These are phyloP conservation scores for Suhomyces maxii DNA, from an alignment of 1,139 yeast species.

Conservation along the genomic window DNA sequence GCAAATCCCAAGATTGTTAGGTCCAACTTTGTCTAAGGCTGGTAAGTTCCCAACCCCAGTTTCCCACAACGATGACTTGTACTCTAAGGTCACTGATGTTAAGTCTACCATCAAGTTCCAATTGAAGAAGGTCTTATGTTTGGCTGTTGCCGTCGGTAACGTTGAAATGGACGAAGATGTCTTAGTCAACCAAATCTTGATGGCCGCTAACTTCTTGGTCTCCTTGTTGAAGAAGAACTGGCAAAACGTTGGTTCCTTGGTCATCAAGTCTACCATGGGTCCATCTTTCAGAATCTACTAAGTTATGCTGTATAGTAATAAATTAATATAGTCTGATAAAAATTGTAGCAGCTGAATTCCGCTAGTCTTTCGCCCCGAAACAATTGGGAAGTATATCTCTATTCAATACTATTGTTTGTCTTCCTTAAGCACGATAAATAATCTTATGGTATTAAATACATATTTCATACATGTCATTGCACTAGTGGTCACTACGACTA, in stretches of 20 bases:
- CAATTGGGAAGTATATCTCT: too few relatives aligned
- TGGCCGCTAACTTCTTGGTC: slow-evolving; percentile 99
- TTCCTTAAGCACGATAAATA: too few relatives aligned
- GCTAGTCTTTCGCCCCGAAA: too few relatives aligned
- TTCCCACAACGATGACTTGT: slow-evolving; percentile 98
- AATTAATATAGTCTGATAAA: slow-evolving; percentile 2
- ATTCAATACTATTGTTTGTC: background rate
- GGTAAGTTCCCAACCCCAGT: slow-evolving; percentile 99
- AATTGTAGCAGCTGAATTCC: background rate
- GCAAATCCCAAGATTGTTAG: slow-evolving; percentile 99
- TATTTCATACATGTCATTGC: too few relatives aligned
- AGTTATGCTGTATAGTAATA: slow-evolving; percentile 22
- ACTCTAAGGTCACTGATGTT: slow-evolving; percentile 94
- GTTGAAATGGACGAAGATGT: slow-evolving; percentile 97
- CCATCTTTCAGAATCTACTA: slow-evolving; percentile 99
- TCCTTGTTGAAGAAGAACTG: slow-evolving; percentile 99
- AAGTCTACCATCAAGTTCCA: slow-evolving; percentile 99
- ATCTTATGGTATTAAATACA: too few relatives aligned
- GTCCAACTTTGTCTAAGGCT: slow-evolving; percentile 99
- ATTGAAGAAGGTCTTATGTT: slow-evolving; percentile 92
- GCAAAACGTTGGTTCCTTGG: slow-evolving; percentile 99
- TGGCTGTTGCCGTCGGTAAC: slow-evolving; percentile 97
- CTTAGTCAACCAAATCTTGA: slow-evolving; percentile 96
- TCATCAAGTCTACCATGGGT: slow-evolving; percentile 99
- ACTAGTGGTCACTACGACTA: too few relatives aligned